phyloP scores from a whole-genome alignment of 1,284 basidiomycete species.

The Apiotrichum gracile region DNA sequence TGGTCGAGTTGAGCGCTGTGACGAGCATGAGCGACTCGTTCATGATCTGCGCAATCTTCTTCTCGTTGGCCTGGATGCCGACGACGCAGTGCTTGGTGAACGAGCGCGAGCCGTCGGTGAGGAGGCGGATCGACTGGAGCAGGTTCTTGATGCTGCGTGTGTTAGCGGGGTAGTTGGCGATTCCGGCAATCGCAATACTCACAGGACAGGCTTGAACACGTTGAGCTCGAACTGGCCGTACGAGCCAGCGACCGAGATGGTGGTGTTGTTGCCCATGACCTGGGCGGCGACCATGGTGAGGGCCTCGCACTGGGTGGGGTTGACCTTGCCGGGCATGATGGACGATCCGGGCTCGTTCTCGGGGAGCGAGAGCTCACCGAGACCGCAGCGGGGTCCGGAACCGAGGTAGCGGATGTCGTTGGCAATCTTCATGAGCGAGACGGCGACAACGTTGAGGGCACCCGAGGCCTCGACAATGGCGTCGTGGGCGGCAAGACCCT shows the following conservation, averaged over 20 bases:
- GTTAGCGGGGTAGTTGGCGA: not conserved
- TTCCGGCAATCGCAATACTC: not conserved
- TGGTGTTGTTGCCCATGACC: constrained; percentile 96
- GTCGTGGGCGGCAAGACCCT: constrained; percentile 94
- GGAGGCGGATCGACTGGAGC: constrained; percentile 85
- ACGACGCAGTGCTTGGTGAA: constrained; percentile 97
- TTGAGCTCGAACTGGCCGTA: constrained; percentile 99
- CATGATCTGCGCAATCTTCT: constrained; percentile 78
- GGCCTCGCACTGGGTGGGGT: constrained; percentile 99
- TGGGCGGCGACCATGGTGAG: constrained; percentile 98
- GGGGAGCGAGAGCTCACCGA: constrained; percentile 89
- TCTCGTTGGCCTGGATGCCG: constrained; percentile 89
- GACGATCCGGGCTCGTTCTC: constrained; percentile 99
- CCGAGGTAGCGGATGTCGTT: constrained; percentile 98
- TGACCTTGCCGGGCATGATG: constrained; percentile 99
- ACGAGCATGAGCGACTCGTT: constrained; percentile 68
- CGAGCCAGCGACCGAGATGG: constrained; percentile 86
- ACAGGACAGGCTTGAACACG: constrained; percentile 96
- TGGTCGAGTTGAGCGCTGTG: constrained; percentile 34
- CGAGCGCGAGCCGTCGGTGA: constrained; percentile 86
- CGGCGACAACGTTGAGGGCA: constrained; percentile 89
- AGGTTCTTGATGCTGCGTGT: constrained; percentile 74
- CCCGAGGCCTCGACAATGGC: constrained; percentile 96
- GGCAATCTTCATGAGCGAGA: constrained; percentile 98
- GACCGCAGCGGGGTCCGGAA: constrained; percentile 93